A percentile compares a stretch with the other conserved stretches of the same genome.
Evolutionary conservation across 1,284 basidiomycete genomes (phyloP).

Genomic region (Ceratobasidium sp.): DNA sequence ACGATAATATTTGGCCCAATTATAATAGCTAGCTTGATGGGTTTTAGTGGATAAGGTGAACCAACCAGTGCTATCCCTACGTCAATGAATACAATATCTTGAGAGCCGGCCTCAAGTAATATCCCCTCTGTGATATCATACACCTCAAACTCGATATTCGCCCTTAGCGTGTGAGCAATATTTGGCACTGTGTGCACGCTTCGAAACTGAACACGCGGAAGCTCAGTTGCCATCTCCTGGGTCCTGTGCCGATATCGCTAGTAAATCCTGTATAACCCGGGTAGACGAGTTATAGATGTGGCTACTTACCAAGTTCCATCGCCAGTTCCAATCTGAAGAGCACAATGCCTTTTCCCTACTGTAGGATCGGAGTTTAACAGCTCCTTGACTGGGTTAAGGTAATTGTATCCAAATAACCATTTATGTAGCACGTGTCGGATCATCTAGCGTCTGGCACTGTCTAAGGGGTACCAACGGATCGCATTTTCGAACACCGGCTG

Average conservation of each 20-base stretch:
- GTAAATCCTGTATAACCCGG: no score
- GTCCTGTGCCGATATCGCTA: conserved; percentile 3
- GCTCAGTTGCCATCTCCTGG: conserved; percentile 9
- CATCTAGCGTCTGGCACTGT: not conserved
- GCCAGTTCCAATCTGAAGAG: no score
- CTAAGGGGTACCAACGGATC: conserved; percentile 3
- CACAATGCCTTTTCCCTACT: no score
- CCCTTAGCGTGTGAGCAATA: not conserved
- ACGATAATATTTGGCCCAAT: not conserved
- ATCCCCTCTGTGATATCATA: conserved; percentile 11
- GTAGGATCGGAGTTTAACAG: not conserved
- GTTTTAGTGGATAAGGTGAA: not conserved
- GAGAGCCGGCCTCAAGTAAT: not conserved
- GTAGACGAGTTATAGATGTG: no score
- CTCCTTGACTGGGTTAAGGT: not conserved
- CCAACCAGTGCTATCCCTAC: not conserved
- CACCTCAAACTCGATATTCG: conserved; percentile 4
- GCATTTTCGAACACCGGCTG: not conserved
- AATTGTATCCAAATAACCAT: not conserved
- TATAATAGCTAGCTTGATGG: not conserved
- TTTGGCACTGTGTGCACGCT: not conserved
- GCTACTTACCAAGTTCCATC: no score
- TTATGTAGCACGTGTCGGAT: not conserved
- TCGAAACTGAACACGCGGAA: conserved; percentile 14
- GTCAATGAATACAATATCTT: conserved; percentile 13